Conservation (phyloP, 208 protist species). For the Blastocrithidia nonstop region DNA sequence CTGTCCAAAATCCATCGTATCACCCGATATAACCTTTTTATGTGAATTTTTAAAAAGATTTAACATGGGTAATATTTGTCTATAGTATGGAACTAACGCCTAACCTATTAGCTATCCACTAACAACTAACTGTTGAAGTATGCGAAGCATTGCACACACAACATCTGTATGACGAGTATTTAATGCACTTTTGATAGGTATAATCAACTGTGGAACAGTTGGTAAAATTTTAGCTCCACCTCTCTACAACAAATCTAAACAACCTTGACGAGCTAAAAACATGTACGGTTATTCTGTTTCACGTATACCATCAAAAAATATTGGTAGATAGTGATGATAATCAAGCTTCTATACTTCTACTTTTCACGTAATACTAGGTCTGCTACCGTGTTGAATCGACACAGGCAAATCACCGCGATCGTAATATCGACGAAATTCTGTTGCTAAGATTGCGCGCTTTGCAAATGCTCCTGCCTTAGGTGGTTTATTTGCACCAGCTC, state of each 20-base stretch:
- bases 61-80: slow-evolving; percentile 98
- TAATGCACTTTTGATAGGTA: slow-evolving; percentile 98
- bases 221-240: slow-evolving; percentile 94
- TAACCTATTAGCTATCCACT: slow-evolving; percentile 93
- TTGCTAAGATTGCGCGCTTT: slow-evolving; percentile 68
- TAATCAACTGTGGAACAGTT: slow-evolving; percentile 97
- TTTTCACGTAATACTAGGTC: slow-evolving; percentile 90
- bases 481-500: slow-evolving; percentile 58
- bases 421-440: slow-evolving; percentile 96
- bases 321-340: slow-evolving; percentile 98
- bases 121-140: slow-evolving; percentile 94
- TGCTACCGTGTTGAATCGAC: slow-evolving; percentile 85
- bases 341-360: slow-evolving; percentile 97
- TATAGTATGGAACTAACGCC: slow-evolving; percentile 98
- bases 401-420: slow-evolving; percentile 97
- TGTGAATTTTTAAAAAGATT: slow-evolving; percentile 97
- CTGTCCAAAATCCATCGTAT: slow-evolving; percentile 95
- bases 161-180: slow-evolving; percentile 97
- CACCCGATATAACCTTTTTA: slow-evolving; percentile 74
- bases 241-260: slow-evolving; percentile 89
- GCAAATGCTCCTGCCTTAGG: slow-evolving; percentile 82
- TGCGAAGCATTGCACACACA: slow-evolving; percentile 92
- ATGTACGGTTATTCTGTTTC: slow-evolving; percentile 96
- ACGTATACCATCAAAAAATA: slow-evolving; percentile 98
- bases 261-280: slow-evolving; percentile 94